Evolutionary conservation across 108 stramenopile species (phyloP).

Genomic region (Conticribra weissflogii): DNA sequence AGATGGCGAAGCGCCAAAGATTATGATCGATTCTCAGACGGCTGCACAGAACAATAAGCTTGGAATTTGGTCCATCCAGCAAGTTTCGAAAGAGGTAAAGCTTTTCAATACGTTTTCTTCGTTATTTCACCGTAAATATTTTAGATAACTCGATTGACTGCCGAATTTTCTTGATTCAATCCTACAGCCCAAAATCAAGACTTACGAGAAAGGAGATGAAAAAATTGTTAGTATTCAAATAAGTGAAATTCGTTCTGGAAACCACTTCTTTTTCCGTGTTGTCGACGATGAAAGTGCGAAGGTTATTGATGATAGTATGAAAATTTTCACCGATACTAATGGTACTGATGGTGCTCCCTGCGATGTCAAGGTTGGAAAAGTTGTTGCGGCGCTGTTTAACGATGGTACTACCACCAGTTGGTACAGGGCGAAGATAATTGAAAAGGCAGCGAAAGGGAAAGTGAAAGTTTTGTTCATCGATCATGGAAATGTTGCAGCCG

Average conservation of each 20-base stretch:
- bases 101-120: neutral
- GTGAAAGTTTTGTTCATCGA: slow-evolving; percentile 90
- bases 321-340: slow-evolving; percentile 81
- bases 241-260: slow-evolving; percentile 92
- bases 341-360: slow-evolving; percentile 84
- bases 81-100: slow-evolving; percentile 38
- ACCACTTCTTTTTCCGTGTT: slow-evolving; percentile 88
- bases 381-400: slow-evolving; percentile 94
- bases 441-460: slow-evolving; percentile 59
- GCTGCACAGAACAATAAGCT: slow-evolving; percentile 76
- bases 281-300: slow-evolving; percentile 75
- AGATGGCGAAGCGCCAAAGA: slow-evolving; percentile 79
- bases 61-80: slow-evolving; percentile 81
- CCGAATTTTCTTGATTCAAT: neutral
- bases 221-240: slow-evolving; percentile 66
- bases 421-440: slow-evolving; percentile 96
- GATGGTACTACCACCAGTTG: slow-evolving; percentile 92
- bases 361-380: slow-evolving; percentile 77
- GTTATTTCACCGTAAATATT: neutral
- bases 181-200: slow-evolving; percentile 39
- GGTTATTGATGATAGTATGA: slow-evolving; percentile 89
- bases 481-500: slow-evolving; percentile 94
- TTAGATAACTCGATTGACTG: too few species aligned
- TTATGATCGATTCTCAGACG: slow-evolving; percentile 74
- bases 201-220: slow-evolving; percentile 59